Evolutionary conservation across 306 rosid species (phyloP).

Genomic region (Prunus mongolica): DNA sequence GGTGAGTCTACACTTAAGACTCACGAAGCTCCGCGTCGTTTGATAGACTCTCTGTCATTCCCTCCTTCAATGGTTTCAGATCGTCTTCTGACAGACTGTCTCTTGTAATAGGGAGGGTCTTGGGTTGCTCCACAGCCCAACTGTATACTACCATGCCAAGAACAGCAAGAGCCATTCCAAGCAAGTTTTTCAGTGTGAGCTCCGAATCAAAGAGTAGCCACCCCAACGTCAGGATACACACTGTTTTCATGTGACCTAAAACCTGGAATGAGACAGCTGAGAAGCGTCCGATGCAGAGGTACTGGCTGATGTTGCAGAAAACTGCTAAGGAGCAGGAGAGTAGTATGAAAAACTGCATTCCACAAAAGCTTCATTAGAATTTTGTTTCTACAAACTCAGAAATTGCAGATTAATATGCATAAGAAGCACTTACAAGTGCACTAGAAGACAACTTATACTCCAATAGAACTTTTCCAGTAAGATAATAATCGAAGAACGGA

Average conservation of each 20-base stretch:
- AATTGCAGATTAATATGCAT: not conserved
- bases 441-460: slow-evolving; percentile 30
- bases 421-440: slow-evolving; percentile 33
- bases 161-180: slow-evolving; percentile 45
- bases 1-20: slow-evolving; percentile 15
- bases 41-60: slow-evolving; percentile 9
- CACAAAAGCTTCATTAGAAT: not conserved
- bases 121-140: slow-evolving; percentile 44
- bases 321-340: slow-evolving; percentile 56
- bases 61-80: slow-evolving; percentile 33
- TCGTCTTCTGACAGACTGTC: slow-evolving; percentile 29
- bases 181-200: slow-evolving; percentile 35
- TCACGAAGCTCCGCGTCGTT: slow-evolving; percentile 21
- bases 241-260: slow-evolving; percentile 52
- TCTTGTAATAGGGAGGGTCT: slow-evolving; percentile 15
- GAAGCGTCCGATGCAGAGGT: slow-evolving; percentile 60
- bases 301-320: slow-evolving; percentile 60
- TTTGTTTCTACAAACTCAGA: not conserved
- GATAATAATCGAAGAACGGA: slow-evolving; percentile 46
- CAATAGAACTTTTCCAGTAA: slow-evolving; percentile 35
- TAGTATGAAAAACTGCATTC: slow-evolving; percentile 40
- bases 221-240: slow-evolving; percentile 40
- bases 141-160: slow-evolving; percentile 46
- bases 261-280: slow-evolving; percentile 55
- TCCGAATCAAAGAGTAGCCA: slow-evolving; percentile 50